Conservation (phyloP, 148 eudicot genomes). For the Spergularia marina region DNA sequence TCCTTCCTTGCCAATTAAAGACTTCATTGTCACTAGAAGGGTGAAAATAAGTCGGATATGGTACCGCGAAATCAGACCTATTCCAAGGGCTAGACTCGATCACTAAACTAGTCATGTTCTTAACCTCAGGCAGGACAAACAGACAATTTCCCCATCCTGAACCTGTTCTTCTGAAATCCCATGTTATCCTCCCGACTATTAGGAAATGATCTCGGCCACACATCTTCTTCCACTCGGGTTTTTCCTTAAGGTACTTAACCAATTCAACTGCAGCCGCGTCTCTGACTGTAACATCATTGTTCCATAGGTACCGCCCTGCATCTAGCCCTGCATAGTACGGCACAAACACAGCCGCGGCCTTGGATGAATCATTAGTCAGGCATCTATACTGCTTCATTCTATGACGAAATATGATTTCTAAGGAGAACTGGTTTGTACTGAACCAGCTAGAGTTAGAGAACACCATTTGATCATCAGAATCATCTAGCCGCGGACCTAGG, state of each 20-base stretch:
- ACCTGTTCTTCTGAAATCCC: slow-evolving; percentile 77
- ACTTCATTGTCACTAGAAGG: slow-evolving; percentile 51
- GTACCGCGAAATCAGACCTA: slow-evolving; percentile 56
- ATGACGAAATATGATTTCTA: slow-evolving; percentile 60
- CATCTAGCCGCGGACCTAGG: slow-evolving; percentile 41
- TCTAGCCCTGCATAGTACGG: slow-evolving; percentile 79
- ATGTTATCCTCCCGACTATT: slow-evolving; percentile 64
- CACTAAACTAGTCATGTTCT: slow-evolving; percentile 57
- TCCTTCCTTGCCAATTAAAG: slow-evolving; percentile 45
- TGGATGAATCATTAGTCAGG: slow-evolving; percentile 54
- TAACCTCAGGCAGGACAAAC: slow-evolving; percentile 47
- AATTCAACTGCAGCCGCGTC: slow-evolving; percentile 45
- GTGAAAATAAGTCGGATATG: slow-evolving; percentile 77
- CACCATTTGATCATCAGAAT: slow-evolving; percentile 17
- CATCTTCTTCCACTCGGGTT: slow-evolving; percentile 61
- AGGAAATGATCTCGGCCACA: slow-evolving; percentile 64
- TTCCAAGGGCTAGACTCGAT: slow-evolving; percentile 75
- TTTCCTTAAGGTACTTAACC: slow-evolving; percentile 37
- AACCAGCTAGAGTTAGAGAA: slow-evolving; percentile 44
- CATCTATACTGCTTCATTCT: slow-evolving; percentile 67
- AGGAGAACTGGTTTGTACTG: slow-evolving; percentile 54
- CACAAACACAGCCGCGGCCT: slow-evolving; percentile 58
- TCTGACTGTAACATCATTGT: slow-evolving; percentile 16
- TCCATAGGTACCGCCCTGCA: slow-evolving; percentile 48
- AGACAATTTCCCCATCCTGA: slow-evolving; percentile 58